phyloP scores from a whole-genome alignment of 2,329 filamentous ascomycete species.

The Sphaerulina vaccinii region DNA sequence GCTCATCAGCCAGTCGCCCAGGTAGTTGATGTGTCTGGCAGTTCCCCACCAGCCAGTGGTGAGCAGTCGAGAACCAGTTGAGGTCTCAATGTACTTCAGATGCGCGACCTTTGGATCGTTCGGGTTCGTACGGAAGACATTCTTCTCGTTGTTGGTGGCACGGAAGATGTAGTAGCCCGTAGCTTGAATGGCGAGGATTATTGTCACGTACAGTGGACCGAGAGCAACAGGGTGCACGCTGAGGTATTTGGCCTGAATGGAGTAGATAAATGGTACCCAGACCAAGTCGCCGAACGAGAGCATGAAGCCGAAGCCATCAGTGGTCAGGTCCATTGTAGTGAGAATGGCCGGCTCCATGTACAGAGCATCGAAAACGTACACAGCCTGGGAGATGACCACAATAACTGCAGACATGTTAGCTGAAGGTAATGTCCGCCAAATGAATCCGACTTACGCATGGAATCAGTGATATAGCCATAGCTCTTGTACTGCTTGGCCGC shows the following conservation, averaged over 20 bases:
- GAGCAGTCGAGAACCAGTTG: slow-evolving; percentile 75
- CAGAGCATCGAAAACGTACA: slow-evolving; percentile 82
- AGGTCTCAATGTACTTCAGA: slow-evolving; percentile 82
- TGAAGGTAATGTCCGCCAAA: not conserved
- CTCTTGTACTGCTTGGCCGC: slow-evolving; percentile 84
- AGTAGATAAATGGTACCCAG: slow-evolving; percentile 91
- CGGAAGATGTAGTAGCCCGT: slow-evolving; percentile 90
- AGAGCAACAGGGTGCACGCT: slow-evolving; percentile 78
- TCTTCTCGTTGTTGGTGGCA: slow-evolving; percentile 91
- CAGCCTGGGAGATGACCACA: slow-evolving; percentile 70
- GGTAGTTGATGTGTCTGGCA: slow-evolving; percentile 91
- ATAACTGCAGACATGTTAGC: slow-evolving; percentile 50
- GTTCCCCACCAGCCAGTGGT: slow-evolving; percentile 90
- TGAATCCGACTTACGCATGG: slow-evolving; percentile 53
- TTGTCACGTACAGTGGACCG: slow-evolving; percentile 63
- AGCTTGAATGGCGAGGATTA: slow-evolving; percentile 65
- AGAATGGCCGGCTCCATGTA: slow-evolving; percentile 86
- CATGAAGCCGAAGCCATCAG: slow-evolving; percentile 95
- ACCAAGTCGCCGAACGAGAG: slow-evolving; percentile 86
- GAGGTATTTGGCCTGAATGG: slow-evolving; percentile 79
- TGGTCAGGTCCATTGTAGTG: slow-evolving; percentile 91
- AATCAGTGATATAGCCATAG: slow-evolving; percentile 80
- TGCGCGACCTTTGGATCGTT: slow-evolving; percentile 75
- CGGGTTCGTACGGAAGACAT: slow-evolving; percentile 85
- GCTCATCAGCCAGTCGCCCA: slow-evolving; percentile 91